Conservation (phyloP, 179 eudicot genomes). For the Spergularia azorica region DNA sequence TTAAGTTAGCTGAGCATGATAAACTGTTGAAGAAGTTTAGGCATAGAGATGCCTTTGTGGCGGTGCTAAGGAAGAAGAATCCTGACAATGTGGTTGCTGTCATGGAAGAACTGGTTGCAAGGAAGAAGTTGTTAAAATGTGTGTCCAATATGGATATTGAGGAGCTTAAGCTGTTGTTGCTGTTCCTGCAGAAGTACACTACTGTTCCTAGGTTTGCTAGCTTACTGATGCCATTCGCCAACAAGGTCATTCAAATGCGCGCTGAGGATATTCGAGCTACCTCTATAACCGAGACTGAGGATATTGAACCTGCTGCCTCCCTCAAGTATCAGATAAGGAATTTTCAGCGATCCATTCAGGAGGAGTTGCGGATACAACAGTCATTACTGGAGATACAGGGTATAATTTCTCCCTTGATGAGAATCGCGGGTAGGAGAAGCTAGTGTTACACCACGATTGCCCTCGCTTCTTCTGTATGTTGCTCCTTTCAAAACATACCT, state of each 20-base stretch:
- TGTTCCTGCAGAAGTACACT: constrained; percentile 63
- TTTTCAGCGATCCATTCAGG: constrained; percentile 63
- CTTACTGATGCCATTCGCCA: constrained; percentile 62
- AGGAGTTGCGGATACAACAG: constrained; percentile 75
- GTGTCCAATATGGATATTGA: constrained; percentile 61
- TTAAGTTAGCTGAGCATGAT: constrained; percentile 75
- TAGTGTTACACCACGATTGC: constrained; percentile 5
- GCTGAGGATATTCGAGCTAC: constrained; percentile 53
- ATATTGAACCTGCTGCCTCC: constrained; percentile 36
- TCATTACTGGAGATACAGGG: constrained; percentile 86
- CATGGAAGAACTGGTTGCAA: constrained; percentile 87
- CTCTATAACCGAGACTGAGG: constrained; percentile 40
- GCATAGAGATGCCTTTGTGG: constrained; percentile 85
- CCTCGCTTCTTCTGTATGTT: constrained; percentile 1
- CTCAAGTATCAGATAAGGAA: constrained; percentile 59
- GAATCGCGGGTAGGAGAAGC: constrained; percentile 70
- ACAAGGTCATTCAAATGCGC: constrained; percentile 71
- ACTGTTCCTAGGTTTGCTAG: constrained; percentile 70
- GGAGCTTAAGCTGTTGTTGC: constrained; percentile 67
- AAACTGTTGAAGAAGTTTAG: constrained; percentile 77
- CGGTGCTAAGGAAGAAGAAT: constrained; percentile 62
- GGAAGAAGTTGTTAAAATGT: constrained; percentile 68
- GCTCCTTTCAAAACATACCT: background rate
- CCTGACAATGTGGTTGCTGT: constrained; percentile 75
- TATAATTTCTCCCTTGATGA: constrained; percentile 76